phyloP scores from a whole-genome alignment of 2,329 filamentous ascomycete species.

The Plenodomus lindquistii region DNA sequence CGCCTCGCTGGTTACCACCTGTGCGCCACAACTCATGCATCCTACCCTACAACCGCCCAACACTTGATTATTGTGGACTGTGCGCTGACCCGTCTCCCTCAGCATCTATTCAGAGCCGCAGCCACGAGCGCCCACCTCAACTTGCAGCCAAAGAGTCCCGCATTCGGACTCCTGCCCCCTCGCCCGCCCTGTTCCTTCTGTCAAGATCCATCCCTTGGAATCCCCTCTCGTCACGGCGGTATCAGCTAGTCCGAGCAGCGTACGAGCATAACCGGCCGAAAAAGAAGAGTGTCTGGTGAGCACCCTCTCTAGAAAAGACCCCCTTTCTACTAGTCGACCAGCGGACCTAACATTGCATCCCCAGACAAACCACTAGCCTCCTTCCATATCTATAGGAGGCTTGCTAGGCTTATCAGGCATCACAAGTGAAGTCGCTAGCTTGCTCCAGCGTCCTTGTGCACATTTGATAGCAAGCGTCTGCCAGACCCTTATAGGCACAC shows the following conservation, averaged over 20 bases:
- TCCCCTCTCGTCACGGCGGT: slow-evolving; percentile 20
- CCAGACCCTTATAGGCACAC: slow-evolving; percentile 42
- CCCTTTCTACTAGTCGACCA: slow-evolving; percentile 20
- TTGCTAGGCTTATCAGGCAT: slow-evolving; percentile 38
- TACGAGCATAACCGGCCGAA: slow-evolving; percentile 22
- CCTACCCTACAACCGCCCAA: slow-evolving; percentile 31
- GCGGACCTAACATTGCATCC: slow-evolving; percentile 33
- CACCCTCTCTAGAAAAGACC: slow-evolving; percentile 14
- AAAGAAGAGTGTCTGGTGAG: slow-evolving; percentile 30
- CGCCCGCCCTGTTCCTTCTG: slow-evolving; percentile 21
- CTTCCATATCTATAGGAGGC: slow-evolving; percentile 26
- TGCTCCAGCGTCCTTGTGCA: slow-evolving; percentile 42
- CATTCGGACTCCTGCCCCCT: slow-evolving; percentile 23
- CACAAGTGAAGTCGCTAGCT: slow-evolving; percentile 35
- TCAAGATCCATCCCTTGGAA: slow-evolving; percentile 25
- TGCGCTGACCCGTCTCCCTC: slow-evolving; percentile 35
- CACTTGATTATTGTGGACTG: slow-evolving; percentile 24
- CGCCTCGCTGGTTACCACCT: slow-evolving; percentile 34
- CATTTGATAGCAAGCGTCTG: slow-evolving; percentile 37
- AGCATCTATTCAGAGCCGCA: slow-evolving; percentile 24
- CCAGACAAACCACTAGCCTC: slow-evolving; percentile 37
- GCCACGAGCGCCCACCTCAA: slow-evolving; percentile 31
- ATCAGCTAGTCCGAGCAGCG: slow-evolving; percentile 12
- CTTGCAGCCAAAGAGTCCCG: slow-evolving; percentile 18
- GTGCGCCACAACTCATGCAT: slow-evolving; percentile 44